Percentiles rank a stretch among this genome's conserved stretches.
Evolutionary conservation across 192 early-diverging fungal species (phyloP).

Genomic region (Backusella macrospora): DNA sequence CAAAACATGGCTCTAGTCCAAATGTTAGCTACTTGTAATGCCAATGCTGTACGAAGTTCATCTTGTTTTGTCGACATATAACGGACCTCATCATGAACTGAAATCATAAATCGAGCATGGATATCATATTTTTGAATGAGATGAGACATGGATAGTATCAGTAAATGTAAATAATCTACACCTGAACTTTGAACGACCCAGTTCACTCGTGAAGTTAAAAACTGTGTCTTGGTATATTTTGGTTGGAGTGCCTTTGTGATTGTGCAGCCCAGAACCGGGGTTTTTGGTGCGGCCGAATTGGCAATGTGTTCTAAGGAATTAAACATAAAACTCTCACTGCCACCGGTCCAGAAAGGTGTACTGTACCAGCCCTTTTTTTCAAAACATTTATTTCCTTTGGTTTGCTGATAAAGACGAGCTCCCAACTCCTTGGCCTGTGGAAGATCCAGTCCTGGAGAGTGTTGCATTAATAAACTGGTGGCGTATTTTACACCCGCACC

Average conservation of each 20-base stretch:
- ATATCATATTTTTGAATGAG: conserved; percentile 78
- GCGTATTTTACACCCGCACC: conserved; percentile 91
- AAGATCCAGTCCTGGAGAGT: conserved; percentile 70
- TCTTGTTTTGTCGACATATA: conserved; percentile 85
- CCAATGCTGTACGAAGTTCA: conserved; percentile 70
- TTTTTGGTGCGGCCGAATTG: conserved; percentile 66
- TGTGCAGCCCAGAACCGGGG: conserved; percentile 85
- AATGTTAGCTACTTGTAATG: conserved; percentile 88
- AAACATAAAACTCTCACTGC: conserved; percentile 94
- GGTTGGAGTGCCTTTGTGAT: conserved; percentile 86
- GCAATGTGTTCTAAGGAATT: conserved; percentile 89
- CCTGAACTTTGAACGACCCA: conserved; percentile 99
- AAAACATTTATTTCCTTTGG: conserved; percentile 75
- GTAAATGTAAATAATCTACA: conserved; percentile 94
- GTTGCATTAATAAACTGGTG: conserved; percentile 74
- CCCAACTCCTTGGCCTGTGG: conserved; percentile 68
- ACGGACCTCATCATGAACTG: conserved; percentile 94
- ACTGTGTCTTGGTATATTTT: conserved; percentile 58
- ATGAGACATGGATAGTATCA: conserved; percentile 87
- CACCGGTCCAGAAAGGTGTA: conserved; percentile 82
- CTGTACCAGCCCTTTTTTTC: conserved; percentile 29
- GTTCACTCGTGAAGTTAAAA: conserved; percentile 87
- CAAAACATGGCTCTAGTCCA: conserved; percentile 93
- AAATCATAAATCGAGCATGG: conserved; percentile 82
- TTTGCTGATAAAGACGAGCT: conserved; percentile 70